Base-by-base conservation (phyloP, 495 filamentous ascomycete species). In the Penicillium odoratum region DNA sequence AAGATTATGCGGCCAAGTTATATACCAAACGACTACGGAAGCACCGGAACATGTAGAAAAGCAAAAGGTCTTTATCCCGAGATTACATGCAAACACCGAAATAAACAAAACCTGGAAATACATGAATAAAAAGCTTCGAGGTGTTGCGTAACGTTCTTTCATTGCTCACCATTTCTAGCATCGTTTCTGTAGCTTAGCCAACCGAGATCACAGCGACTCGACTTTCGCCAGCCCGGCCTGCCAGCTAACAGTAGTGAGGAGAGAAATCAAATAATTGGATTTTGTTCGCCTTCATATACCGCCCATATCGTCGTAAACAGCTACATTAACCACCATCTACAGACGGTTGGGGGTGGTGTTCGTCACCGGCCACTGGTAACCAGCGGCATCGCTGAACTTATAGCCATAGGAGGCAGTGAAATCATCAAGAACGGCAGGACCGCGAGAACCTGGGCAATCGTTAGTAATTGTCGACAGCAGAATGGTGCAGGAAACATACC, bases 381-480 rank as follows among this genome's bases (percentile, higher is more conserved):
- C 93, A 56, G 92, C 88, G 48, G 93, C 89, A 67, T 98, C 94
- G 70, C 91, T 96, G 81, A 98, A 98, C 76, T 96, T 97, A 81
- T 98, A 98, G 44, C 95, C 95, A 69, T 94, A 99, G 11, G 92
- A 96, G 10, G 92, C 85, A 11, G 94, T 97, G 79, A 99, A 99
- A 77, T 98, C 95, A 69, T 99, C 95, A 56, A 99, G 82, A 42
- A 99, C 93, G 43, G 92, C 89, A 28, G 95, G 95, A 60, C 95
- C 95, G 64, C 95, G 92, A 52, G 95, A 98, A 57, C 95, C 94
- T 98, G 29, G 11, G 26, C 8, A 25, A 16, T 13, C 30, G 30
- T 21, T 48, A 40, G 30, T 10, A 47, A n/a, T 4, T 46, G 28
- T 44, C 11, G 10, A n/a, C 42, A 42, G 49, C 0, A 18, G 4